A percentile compares a stretch with the other conserved stretches of the same genome.
phyloP scores from a whole-genome alignment of 495 filamentous ascomycete genomes.

The Parathielavia appendiculata region DNA sequence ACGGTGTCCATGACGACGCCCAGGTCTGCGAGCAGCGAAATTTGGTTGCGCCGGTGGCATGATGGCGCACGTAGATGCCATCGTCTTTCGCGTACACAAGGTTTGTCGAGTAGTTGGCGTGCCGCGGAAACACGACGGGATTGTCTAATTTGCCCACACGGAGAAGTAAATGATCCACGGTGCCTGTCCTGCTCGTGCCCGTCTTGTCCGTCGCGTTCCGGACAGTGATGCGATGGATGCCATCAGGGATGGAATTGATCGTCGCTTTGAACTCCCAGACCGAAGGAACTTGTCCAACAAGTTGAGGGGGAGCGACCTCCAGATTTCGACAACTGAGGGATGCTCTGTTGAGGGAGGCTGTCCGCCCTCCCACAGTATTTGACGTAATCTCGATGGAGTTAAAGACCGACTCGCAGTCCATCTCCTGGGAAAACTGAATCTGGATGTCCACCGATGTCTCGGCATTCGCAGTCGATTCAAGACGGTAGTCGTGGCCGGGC shows the following conservation, averaged over 20 bases:
- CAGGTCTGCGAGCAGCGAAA: conserved; percentile 61
- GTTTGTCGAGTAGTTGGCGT: conserved; percentile 54
- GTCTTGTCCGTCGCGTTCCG: conserved; percentile 48
- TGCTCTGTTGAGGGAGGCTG: conserved; percentile 17
- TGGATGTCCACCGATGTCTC: conserved; percentile 42
- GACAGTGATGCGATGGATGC: conserved; percentile 60
- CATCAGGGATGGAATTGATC: conserved; percentile 41
- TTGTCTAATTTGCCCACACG: conserved; percentile 46
- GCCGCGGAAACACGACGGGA: conserved; percentile 53
- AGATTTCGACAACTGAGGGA: conserved; percentile 18
- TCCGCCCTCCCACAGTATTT: conserved; percentile 38
- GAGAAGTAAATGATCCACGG: conserved; percentile 47
- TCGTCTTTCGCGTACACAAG: conserved; percentile 41
- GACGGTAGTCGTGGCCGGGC: conserved; percentile 58
- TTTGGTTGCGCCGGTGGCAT: conserved; percentile 57
- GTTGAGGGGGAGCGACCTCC: conserved; percentile 18
- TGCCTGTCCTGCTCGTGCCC: conserved; percentile 21
- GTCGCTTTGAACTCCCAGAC: conserved; percentile 51
- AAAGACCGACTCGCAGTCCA: conserved; percentile 55
- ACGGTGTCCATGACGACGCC: conserved; percentile 56
- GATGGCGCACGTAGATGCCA: conserved; percentile 50
- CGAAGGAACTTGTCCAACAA: conserved; percentile 46
- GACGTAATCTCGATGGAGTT: conserved; percentile 39
- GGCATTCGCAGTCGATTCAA: conserved; percentile 39
- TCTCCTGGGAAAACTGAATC: conserved; percentile 56